Conservation (phyloP, 345 rosid species). For the Viola odorata region DNA sequence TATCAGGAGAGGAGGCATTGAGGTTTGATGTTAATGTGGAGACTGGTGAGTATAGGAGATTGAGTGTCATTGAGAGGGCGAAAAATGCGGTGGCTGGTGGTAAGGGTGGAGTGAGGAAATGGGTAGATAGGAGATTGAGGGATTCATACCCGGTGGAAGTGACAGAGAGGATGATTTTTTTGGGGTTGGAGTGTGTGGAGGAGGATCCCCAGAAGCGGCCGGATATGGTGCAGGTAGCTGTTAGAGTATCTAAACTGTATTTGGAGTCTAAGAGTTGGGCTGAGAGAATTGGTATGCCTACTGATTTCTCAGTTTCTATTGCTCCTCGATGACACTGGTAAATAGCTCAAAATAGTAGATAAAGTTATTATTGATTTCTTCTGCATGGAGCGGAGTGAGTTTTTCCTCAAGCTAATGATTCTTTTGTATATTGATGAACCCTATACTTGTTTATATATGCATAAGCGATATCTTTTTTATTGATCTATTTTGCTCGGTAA, state of each 20-base stretch:
- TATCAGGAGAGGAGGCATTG: slow-evolving; percentile 29
- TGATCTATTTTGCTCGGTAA: too few species aligned
- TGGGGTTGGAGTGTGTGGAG: slow-evolving; percentile 28
- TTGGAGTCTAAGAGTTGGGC: slow-evolving; percentile 29
- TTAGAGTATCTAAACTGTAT: slow-evolving; percentile 24
- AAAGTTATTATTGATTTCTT: background rate
- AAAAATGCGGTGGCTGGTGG: slow-evolving; percentile 13
- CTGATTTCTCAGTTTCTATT: slow-evolving; percentile 27
- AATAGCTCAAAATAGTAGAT: background rate
- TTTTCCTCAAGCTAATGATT: background rate
- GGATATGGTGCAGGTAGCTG: slow-evolving; percentile 24
- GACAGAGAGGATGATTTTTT: slow-evolving; percentile 20
- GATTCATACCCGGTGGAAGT: slow-evolving; percentile 29
- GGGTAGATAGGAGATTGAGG: slow-evolving; percentile 28
- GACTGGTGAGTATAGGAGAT: slow-evolving; percentile 13
- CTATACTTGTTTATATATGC: background rate
- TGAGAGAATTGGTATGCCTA: slow-evolving; percentile 20
- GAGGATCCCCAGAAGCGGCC: slow-evolving; percentile 24
- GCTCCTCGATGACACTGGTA: slow-evolving; percentile 18
- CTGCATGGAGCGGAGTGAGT: background rate
- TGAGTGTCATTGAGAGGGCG: slow-evolving; percentile 24
- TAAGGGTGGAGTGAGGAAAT: slow-evolving; percentile 19
- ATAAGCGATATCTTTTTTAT: background rate
- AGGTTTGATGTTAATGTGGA: slow-evolving; percentile 18
- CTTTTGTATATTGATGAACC: too few species aligned